Evolutionary conservation across 1,284 basidiomycete genomes (phyloP).

Genomic region (Pseudozyma pruni): DNA sequence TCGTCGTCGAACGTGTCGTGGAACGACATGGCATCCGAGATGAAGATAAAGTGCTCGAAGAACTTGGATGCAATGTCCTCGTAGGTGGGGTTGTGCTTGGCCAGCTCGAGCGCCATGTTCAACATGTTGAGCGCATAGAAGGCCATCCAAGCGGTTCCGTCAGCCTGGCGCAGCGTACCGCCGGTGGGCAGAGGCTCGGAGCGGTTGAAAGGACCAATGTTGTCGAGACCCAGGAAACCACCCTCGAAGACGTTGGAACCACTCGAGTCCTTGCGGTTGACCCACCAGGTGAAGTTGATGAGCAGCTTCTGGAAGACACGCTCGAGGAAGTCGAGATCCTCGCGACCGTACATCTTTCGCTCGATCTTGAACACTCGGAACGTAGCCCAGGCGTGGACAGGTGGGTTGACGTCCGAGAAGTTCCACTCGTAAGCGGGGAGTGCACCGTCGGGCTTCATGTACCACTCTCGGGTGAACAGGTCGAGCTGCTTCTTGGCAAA

Average conservation of each 20-base stretch:
- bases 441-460: constrained; percentile 95
- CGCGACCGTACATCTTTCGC: constrained; percentile 88
- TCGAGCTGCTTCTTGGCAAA: constrained; percentile 99
- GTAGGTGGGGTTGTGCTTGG: constrained; percentile 96
- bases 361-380: constrained; percentile 77
- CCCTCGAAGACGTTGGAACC: constrained; percentile 98
- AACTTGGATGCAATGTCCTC: constrained; percentile 99
- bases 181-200: constrained; percentile 95
- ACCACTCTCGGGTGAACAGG: constrained; percentile 96
- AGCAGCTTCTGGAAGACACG: constrained; percentile 97
- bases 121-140: constrained; percentile 98
- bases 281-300: constrained; percentile 99
- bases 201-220: constrained; percentile 97
- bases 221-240: constrained; percentile 96
- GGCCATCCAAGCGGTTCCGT: constrained; percentile 99
- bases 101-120: constrained; percentile 94
- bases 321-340: constrained; percentile 92
- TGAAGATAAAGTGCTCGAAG: constrained; percentile 76
- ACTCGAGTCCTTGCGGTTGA: constrained; percentile 93
- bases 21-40: constrained; percentile 85
- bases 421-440: constrained; percentile 99
- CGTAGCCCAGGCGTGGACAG: constrained; percentile 89
- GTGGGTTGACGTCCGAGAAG: constrained; percentile 94
- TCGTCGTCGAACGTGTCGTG: constrained; percentile 71
- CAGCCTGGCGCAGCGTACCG: constrained; percentile 83